Base-by-base conservation (phyloP, 1,139 yeast genomes). In the Geotrichum citri-aurantii region DNA sequence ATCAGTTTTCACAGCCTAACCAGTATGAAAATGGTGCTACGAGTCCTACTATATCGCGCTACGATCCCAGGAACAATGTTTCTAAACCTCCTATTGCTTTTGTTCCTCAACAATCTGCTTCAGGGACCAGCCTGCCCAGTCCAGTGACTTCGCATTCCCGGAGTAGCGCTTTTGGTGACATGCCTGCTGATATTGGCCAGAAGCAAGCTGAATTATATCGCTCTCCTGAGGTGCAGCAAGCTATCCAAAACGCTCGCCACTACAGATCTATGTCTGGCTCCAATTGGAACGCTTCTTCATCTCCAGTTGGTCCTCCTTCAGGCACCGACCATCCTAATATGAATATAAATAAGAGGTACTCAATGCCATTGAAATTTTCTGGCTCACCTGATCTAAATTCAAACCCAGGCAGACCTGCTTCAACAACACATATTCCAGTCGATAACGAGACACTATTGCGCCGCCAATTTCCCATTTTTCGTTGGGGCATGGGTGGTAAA, bases 381-480 rank as follows among this genome's bases (percentile, higher is more conserved):
- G 26, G 40, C n/a, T 21, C 50, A 10, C 54, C 53, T 14, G 26
- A 12, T 6, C 23, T 24, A 14, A 50, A 40, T 40, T 2, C 44
- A n/a, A 3, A n/a, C 44, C 17, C 44, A 5, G 17, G 44, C 14
- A 17, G 44, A 17, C 44, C 44, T n/a, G 19, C 44, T 37, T 37
- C 44, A 37, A 27, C 54, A 42, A 59, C 60, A 7, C 66, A 66
- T n/a, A 57, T 63, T 33, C n/a, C 17, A n/a, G 21, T 37, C 14
- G 69, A 68, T 29, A 66, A 66, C 51, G 78, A 77, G 56, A 66
- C 70, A 26, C 63, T 73, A 27, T 55, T 65, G 42, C 59, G 63
- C 14, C 77, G 88, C 59, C 96, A 89, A 69, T 88, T 87, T 70
- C 96, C 96, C 0, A 71, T 91, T 42, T 87, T 90, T 69, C 77